Evolutionary conservation across 306 rosid species (phyloP), one percentile per base, ranked within the genome.

Genomic region (Inga laurina): DNA sequence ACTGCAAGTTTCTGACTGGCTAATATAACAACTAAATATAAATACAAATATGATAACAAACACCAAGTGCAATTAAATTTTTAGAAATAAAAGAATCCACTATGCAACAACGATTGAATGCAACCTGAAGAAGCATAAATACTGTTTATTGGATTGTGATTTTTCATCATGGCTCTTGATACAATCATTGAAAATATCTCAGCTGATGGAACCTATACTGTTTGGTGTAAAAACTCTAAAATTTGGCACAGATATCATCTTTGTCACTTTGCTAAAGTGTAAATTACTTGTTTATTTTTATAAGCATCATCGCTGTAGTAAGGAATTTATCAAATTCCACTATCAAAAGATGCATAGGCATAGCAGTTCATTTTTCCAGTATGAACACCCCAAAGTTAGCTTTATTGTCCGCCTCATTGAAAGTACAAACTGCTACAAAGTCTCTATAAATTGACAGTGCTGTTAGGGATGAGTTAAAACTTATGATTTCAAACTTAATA

Each of bases 41-140:
- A 41, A 30, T 43, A 54, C 27, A 84, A 87, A 44, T 72, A 45
- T 34, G n/a, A 44, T 52, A 57, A 72, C 70, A 39, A 75, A 14
- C 76, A 51, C 62, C 46, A 75, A 39, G 13, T 37, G 35, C 70
- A 70, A 44, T 62, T 30, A 35, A 18, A 22, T n/a, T 81, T 21
- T 72, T 39, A 80, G 44, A 75, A 32, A 75, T 61, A 57, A 34
- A 24, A 19, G 24, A 35, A 65, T 4, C 64, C 62, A 16, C 18
- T 27, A 15, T 19, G 35, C 44, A 76, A 70, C 73, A 49, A 56
- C 21, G 13, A 10, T 80, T 79, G 54, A 44, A 72, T 51, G 27
- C 65, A 70, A 56, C 18, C 52, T 3, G 37, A 43, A 9, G 13
- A 48, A 66, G 56, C 34, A 79, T 48, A 35, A 52, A 41, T 19